These are phyloP conservation scores for Backusella mclennaniae DNA, from an alignment of 192 early-diverging fungal species.

Conservation along the genomic window DNA sequence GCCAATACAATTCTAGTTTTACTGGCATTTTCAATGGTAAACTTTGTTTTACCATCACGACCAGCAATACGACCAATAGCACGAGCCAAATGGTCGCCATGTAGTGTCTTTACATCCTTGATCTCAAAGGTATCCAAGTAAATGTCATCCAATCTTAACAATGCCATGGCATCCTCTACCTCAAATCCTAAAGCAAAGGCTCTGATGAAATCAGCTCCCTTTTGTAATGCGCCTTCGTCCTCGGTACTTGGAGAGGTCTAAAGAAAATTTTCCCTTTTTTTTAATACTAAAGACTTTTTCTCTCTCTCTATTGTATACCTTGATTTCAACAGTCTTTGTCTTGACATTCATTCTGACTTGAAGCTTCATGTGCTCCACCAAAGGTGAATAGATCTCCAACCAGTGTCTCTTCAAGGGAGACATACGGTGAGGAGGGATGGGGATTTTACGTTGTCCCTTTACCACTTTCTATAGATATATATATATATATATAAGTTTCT, in stretches of 20 bases:
- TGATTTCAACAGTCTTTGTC: conserved; percentile 84
- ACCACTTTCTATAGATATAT: conserved; percentile 24
- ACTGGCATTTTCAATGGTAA: conserved; percentile 95
- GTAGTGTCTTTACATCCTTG: conserved; percentile 95
- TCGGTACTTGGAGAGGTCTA: conserved; percentile 80
- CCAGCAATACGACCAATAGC: conserved; percentile 99
- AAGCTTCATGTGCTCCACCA: conserved; percentile 93
- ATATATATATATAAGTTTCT: background rate
- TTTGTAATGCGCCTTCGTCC: conserved; percentile 90
- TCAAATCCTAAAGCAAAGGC: conserved; percentile 95
- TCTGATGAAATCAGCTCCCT: conserved; percentile 94
- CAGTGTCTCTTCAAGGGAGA: conserved; percentile 90
- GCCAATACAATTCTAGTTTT: conserved; percentile 96
- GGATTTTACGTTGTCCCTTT: conserved; percentile 72
- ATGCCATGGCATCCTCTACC: conserved; percentile 89
- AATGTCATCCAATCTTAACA: conserved; percentile 94
- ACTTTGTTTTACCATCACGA: conserved; percentile 96
- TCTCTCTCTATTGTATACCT: conserved; percentile 39
- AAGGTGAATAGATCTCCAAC: conserved; percentile 94
- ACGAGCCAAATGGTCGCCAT: conserved; percentile 93
- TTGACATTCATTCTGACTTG: conserved; percentile 96
- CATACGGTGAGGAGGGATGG: conserved; percentile 93
- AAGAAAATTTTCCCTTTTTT: background rate
- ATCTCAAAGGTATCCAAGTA: conserved; percentile 97
- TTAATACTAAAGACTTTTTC: background rate